A percentile compares a stretch with the other conserved stretches of the same genome.
Conservation (phyloP, 495 filamentous ascomycete species). For the Penicillium salamii region DNA sequence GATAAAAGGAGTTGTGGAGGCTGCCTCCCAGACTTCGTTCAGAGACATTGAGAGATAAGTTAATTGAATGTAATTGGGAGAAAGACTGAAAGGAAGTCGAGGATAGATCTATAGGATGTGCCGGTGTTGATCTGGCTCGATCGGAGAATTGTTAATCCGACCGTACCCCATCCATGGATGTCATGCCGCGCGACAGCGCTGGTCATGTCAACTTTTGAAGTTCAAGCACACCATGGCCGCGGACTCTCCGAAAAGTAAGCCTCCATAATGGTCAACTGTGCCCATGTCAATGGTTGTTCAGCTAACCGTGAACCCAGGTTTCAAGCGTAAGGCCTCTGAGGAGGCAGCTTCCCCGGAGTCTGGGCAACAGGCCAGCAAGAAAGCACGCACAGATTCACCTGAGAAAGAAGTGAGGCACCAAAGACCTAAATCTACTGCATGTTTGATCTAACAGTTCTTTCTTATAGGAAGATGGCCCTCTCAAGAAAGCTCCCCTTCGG, state of each 20-base stretch:
- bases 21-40: slow-evolving; percentile 85
- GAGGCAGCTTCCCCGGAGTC: slow-evolving; percentile 60
- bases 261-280: not conserved
- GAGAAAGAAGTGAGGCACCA: slow-evolving; percentile 47
- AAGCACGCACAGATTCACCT: slow-evolving; percentile 59
- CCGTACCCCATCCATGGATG: slow-evolving; percentile 6
- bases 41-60: slow-evolving; percentile 56
- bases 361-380: slow-evolving; percentile 44
- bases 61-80: slow-evolving; percentile 2
- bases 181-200: not conserved
- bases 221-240: slow-evolving; percentile 15
- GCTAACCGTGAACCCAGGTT: slow-evolving; percentile 38
- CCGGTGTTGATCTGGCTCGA: slow-evolving; percentile 7
- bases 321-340: slow-evolving; percentile 77
- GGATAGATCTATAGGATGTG: not conserved
- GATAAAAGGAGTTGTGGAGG: slow-evolving; percentile 75
- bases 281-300: not conserved
- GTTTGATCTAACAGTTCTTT: not conserved
- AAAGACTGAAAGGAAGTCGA: not conserved
- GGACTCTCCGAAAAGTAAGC: slow-evolving; percentile 25
- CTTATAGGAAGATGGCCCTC: slow-evolving; percentile 31
- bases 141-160: slow-evolving; percentile 1
- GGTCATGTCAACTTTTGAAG: not conserved
- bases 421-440: not conserved
- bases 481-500: slow-evolving; percentile 41